phyloP scores from a whole-genome alignment of 352 stramenopile species.

The Thraustotheca clavata region DNA sequence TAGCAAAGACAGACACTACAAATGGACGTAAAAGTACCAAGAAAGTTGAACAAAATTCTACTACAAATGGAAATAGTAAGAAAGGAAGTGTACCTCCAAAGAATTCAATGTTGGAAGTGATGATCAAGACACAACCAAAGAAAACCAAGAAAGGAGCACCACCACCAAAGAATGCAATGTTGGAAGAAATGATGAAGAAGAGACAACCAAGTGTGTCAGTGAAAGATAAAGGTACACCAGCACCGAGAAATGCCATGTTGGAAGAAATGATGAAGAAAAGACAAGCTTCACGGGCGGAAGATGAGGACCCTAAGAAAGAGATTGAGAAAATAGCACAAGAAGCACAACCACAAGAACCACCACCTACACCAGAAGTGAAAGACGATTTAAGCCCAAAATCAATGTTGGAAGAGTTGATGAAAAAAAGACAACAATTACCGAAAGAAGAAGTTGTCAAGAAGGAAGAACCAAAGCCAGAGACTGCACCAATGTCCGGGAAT shows the following conservation, averaged over 20 bases:
- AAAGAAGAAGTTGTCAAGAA: no score
- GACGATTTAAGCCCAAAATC: no score
- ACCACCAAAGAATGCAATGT: neutral
- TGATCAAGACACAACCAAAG: neutral
- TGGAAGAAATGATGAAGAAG: slow-evolving; percentile 11
- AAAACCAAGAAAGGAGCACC: neutral
- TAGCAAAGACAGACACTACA: neutral
- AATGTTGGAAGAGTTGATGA: no score
- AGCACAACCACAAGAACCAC: neutral
- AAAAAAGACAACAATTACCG: no score
- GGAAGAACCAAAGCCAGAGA: no score
- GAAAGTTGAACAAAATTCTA: neutral
- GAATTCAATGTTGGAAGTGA: neutral
- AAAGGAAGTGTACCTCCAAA: neutral
- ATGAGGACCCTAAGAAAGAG: no score
- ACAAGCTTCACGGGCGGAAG: no score
- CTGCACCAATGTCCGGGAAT: no score
- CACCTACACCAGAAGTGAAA: no score
- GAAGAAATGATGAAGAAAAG: slow-evolving; percentile 12
- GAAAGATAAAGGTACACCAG: neutral
- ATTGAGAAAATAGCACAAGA: neutral
- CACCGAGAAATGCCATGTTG: slow-evolving; percentile 6
- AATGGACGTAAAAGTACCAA: neutral
- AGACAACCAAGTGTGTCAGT: neutral
- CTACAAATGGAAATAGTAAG: neutral